A percentile compares a stretch with the other conserved stretches of the same genome.
phyloP scores from a whole-genome alignment of 257 asterid species.

The Schizonepeta tenuifolia region DNA sequence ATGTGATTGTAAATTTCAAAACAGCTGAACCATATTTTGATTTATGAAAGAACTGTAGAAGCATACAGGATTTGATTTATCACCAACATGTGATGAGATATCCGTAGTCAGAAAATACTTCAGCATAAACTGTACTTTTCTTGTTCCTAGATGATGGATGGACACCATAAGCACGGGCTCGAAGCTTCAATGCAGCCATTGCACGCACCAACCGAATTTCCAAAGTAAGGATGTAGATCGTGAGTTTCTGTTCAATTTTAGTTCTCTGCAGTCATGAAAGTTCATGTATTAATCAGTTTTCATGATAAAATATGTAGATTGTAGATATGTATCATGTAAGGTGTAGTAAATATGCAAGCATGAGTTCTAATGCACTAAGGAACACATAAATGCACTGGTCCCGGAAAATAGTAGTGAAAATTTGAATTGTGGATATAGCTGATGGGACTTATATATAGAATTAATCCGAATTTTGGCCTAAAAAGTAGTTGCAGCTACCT shows the following conservation, averaged over 20 bases:
- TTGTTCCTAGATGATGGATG: slow-evolving; percentile 16
- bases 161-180: slow-evolving; percentile 3
- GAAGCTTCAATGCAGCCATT: background rate
- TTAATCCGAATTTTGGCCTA: background rate
- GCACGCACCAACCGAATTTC: background rate
- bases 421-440: background rate
- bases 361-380: background rate
- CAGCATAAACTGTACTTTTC: background rate
- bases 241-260: background rate
- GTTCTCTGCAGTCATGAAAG: background rate
- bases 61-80: background rate
- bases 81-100: too few relatives aligned
- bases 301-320: background rate
- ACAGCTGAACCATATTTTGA: background rate
- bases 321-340: background rate
- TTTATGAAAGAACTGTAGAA: background rate
- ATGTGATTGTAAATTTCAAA: background rate
- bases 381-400: background rate
- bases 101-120: background rate
- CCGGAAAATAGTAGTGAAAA: background rate
- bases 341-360: background rate
- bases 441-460: background rate
- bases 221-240: background rate
- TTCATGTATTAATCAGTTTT: background rate
- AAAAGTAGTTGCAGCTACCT: background rate